Evolutionary conservation across 192 early-diverging fungal genomes (phyloP), one percentile per base, ranked within the genome.

Genomic region (Coemansia biformis): DNA sequence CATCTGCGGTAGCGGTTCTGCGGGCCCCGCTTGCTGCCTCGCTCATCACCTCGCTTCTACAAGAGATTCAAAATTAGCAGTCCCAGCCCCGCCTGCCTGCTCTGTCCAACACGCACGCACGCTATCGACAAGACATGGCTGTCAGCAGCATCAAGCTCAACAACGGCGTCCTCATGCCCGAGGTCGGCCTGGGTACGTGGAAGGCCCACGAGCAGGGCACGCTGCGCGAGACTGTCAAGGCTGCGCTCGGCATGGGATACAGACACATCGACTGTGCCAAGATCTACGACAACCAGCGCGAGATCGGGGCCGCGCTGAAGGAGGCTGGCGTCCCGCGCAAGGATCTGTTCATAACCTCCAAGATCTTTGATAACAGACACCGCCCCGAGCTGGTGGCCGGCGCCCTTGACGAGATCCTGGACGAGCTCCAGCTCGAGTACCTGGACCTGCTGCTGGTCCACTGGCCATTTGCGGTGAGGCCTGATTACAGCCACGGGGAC

Each of bases 401-500:
- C 21, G 86, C 83, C 0, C 54, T 86, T 3, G 75, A 84, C 47
- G 58, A 61, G 10, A 84, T 88, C 3, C 76, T 92, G 12, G 51
- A 70, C 24, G 81, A 87, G 57, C 75, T 92, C 9, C 68, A 77
- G 33, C 46, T 87, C 24, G 77, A 83, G 22, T 90, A 94, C 55
- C 59, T 94, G 21, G 90, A 94, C 48, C 50, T 91, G 29, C 87
- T 89, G 48, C 66, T 94, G 30, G 79, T 92, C 50, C 91, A 93
- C 74, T 93, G 85, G 86, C 90, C 91, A 0, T 50, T 79, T 18
- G 82, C 87, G 3, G 75, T 86, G 36, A 65, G 65, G 33, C 65
- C 71, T 11, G 60, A 63, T 30, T 50, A 45, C 14, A 51, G 51
- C 8, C 8, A 46, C 2, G 36, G 54, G 0, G 62, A 51, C 44